Conservation (phyloP, 116 monocot genomes). For the Iris pallida region DNA sequence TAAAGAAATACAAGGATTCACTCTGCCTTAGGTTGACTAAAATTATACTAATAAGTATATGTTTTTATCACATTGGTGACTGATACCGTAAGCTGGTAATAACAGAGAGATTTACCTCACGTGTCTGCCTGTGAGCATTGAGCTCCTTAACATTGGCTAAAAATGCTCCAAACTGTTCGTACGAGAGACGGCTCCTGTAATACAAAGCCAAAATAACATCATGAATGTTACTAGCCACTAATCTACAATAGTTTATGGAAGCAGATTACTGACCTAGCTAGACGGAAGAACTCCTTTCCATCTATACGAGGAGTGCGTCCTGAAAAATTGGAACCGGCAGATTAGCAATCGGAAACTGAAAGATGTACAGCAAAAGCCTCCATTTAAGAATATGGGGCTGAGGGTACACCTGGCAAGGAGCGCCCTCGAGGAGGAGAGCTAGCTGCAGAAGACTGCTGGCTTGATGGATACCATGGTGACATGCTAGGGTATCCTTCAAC, state of each 20-base stretch:
- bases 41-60: neutral
- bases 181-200: slow-evolving; percentile 83
- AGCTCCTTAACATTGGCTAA: slow-evolving; percentile 93
- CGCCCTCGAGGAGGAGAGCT: slow-evolving; percentile 69
- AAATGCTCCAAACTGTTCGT: slow-evolving; percentile 95
- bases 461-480: slow-evolving; percentile 85
- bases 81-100: neutral
- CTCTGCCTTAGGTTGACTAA: neutral
- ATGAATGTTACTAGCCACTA: no score
- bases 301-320: slow-evolving; percentile 65
- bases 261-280: slow-evolving; percentile 55
- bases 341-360: neutral
- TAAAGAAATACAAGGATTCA: neutral
- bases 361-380: neutral
- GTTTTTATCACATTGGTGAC: neutral
- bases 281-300: slow-evolving; percentile 95
- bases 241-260: no score
- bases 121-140: slow-evolving; percentile 77
- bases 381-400: no score
- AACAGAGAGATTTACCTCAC: slow-evolving; percentile 44
- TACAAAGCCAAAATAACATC: neutral
- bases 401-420: slow-evolving; percentile 30
- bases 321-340: slow-evolving; percentile 18
- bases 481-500: slow-evolving; percentile 39
- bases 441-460: slow-evolving; percentile 79